Evolutionary conservation across 176 grass and related monocot genomes (phyloP).

Genomic region (Aegilops longissima): DNA sequence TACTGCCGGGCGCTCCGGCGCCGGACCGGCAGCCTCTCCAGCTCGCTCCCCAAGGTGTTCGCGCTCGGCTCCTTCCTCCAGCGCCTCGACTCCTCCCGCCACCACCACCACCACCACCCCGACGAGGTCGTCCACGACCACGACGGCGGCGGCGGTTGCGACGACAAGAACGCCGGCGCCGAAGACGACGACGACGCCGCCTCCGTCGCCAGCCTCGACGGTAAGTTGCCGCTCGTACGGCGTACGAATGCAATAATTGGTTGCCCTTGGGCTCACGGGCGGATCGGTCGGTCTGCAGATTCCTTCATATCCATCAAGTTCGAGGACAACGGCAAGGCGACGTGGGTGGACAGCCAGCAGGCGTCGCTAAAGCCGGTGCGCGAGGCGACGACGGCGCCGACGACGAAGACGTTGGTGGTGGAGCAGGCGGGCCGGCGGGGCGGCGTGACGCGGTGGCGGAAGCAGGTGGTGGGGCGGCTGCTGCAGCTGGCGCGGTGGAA

Average conservation of each 20-base stretch:
- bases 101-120: background rate
- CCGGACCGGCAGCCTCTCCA: conserved; percentile 37
- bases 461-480: conserved; percentile 67
- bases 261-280: background rate
- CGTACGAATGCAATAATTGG: background rate
- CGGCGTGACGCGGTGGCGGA: conserved; percentile 67
- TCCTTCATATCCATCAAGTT: conserved; percentile 99
- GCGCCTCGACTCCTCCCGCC: conserved; percentile 62
- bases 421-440: conserved; percentile 50
- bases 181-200: conserved; percentile 9
- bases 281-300: conserved; percentile 30
- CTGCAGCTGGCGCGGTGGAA: conserved; percentile 80
- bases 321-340: conserved; percentile 82
- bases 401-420: conserved; percentile 28
- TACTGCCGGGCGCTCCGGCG: conserved; percentile 35
- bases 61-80: conserved; percentile 74
- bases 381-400: background rate
- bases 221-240: no score
- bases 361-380: background rate
- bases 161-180: background rate
- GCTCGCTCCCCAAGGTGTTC: conserved; percentile 59
- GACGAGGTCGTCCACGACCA: background rate
- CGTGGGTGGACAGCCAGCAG: conserved; percentile 42
- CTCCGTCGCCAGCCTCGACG: conserved; percentile 65
- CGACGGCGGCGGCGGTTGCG: background rate